Base-by-base conservation (phyloP, 768 basidiomycete species). In the Rhodotorula graminis region DNA sequence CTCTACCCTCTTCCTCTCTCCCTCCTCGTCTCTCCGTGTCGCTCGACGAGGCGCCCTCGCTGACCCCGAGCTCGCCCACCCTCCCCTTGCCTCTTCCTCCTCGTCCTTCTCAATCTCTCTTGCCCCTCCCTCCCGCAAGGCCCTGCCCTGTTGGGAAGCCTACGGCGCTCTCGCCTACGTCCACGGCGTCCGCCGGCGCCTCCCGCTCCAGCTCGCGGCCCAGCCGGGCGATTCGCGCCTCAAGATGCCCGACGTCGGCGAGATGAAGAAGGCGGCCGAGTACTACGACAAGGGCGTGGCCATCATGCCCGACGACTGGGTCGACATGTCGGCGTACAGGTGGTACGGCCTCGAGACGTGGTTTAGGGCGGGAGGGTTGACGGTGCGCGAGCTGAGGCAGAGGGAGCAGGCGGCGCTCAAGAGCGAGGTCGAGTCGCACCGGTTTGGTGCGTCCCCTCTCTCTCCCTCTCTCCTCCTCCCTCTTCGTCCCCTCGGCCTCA, bases 371-470 rank as follows among this genome's bases (percentile, higher is more conserved):
- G 60, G 60, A 14, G 60, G 60, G 9, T n/a, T 61, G 2, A 15
- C 42, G 7, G 60, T 61, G 5, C 9, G 25, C 25, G 46, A 44
- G 60, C 7, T 61, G 46, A n/a, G 44, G 16, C 10, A 6, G 6
- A 44, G 60, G n/a, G 19, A 27, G 6, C 29, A 10, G 1, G 37
- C 49, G 56, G 61, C 33, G 21, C 25, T 64, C 14, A 6, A 49
- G 50, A 18, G 12, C n/a, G 50, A 10, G 2, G 2, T 0, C 18
- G 2, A 2, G 8, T 15, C 10, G 16, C 0, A 9, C n/a, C 47
- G 31, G 4, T 52, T 49, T 29, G 31, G 19, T 33, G 49, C 31
- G 31, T 8, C 29, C 27, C 27, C n/a, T 29, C 12, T 37, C n/a
- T 10, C 53, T 55, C 15, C 27, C 10, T 29, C 19, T 21, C 47